Base-by-base conservation (phyloP, 108 stramenopile species). In the Cyclostephanos tholiformis region DNA sequence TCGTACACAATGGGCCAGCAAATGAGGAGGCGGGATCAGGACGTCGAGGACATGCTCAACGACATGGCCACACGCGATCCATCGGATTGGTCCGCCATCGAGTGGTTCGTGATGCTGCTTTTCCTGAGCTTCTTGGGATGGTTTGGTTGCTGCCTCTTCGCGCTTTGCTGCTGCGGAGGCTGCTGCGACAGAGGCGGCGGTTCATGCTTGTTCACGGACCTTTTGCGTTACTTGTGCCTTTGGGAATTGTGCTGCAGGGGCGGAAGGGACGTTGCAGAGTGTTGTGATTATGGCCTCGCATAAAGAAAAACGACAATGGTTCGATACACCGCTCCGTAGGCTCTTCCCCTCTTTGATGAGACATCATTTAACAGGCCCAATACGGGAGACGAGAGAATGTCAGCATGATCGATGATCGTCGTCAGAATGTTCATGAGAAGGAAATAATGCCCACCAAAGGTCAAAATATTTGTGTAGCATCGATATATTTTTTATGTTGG, bases 161-260 rank as follows among this genome's bases (percentile, higher is more conserved):
- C 70, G 8, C 48, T 71, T 39, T 70, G 69, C 64, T 82, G 80
- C 59, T 82, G 80, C 57, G 79, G 79, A 23, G 72, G 78, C 6
- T 52, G 71, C 27, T 39, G 57, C 23, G 70, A 73, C 49, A 44
- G 65, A 23, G 41, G 71, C 22, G 25, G 75, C 53, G 79, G 78
- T 41, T 65, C 71, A 6, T 53, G 67, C 41, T 20, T 35, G 16
- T 9, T 48, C 10, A 63, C 71, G 27, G 72, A 71, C 56, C 13
- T 76, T 11, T 10, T 82, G 38, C 65, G 74, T 20, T 75, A 69
- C 65, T 55, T 75, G 14, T 72, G 74, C 19, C 66, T 43, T 26
- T 82, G 66, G 60, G 75, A 82, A 51, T 56, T 76, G 14, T 82
- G 74, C 39, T 82, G 80, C 41, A 39, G 80, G 50, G 75, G 62